A percentile compares a stretch with the other conserved stretches of the same genome.
These are phyloP conservation scores for Xylaria digitata DNA, from an alignment of 2,329 filamentous ascomycete species.

Conservation along the genomic window DNA sequence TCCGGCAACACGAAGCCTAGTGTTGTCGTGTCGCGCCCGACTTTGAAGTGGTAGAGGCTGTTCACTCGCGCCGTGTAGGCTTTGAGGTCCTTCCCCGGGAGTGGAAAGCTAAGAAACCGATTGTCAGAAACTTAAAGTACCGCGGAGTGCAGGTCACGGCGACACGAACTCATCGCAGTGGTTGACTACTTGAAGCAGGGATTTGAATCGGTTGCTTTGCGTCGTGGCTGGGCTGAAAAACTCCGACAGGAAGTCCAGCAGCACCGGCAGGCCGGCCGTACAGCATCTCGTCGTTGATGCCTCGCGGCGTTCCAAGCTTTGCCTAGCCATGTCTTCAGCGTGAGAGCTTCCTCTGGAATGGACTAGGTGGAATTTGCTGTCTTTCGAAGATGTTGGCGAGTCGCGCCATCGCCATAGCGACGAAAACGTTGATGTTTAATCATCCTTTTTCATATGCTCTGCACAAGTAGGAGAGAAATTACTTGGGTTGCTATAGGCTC, in stretches of 20 bases:
- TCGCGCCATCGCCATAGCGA: slow-evolving; percentile 1
- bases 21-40: slow-evolving; percentile 5
- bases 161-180: slow-evolving; percentile 31
- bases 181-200: slow-evolving; percentile 20
- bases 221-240: background rate
- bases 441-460: background rate
- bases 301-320: background rate
- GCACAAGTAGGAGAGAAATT: background rate
- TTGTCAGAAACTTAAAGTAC: slow-evolving; percentile 2
- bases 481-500: background rate
- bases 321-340: background rate
- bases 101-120: slow-evolving; percentile 24
- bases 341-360: background rate
- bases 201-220: background rate
- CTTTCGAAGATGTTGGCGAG: no score
- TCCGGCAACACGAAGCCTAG: slow-evolving; percentile 30
- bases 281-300: background rate
- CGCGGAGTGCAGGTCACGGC: no score
- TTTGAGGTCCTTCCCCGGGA: slow-evolving; percentile 15
- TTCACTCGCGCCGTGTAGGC: slow-evolving; percentile 22
- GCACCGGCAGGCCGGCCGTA: background rate
- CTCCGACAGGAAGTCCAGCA: slow-evolving; percentile 4
- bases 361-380: background rate
- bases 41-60: slow-evolving; percentile 34
- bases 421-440: background rate